These are phyloP conservation scores for Aspergillus biplanus DNA, from an alignment of 495 filamentous ascomycete genomes.

Conservation along the genomic window DNA sequence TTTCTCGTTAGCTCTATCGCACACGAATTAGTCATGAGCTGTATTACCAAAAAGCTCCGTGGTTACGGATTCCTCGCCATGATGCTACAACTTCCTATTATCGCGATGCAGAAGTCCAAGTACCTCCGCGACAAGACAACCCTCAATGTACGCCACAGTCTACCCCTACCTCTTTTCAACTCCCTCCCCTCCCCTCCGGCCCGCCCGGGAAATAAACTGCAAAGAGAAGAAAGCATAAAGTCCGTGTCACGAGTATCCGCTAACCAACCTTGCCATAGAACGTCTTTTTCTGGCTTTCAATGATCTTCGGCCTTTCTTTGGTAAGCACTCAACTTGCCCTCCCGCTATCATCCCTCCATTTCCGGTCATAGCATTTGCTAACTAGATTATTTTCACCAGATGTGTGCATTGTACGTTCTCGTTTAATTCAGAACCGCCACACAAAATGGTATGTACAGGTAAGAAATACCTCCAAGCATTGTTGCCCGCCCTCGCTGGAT, in stretches of 20 bases:
- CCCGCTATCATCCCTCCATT: background rate
- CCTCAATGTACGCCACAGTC: conserved; percentile 62
- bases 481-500: background rate
- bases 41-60: conserved; percentile 94
- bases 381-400: background rate
- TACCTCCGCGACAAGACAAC: conserved; percentile 73
- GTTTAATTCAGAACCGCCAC: conserved; percentile 1
- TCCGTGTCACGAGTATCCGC: background rate
- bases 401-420: conserved; percentile 29
- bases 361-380: background rate
- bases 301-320: conserved; percentile 89
- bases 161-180: background rate
- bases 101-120: conserved; percentile 81
- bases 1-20: conserved; percentile 88
- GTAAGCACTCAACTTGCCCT: conserved; percentile 51
- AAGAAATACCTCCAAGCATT: background rate
- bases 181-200: background rate
- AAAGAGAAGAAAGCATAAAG: no score
- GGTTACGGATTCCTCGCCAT: conserved; percentile 93
- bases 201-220: background rate
- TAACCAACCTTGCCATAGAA: conserved; percentile 51
- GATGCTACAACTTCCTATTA: conserved; percentile 96
- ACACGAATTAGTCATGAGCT: conserved; percentile 96
- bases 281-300: conserved; percentile 90
- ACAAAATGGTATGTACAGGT: background rate